Base-by-base conservation (phyloP, 352 stramenopile genomes). In the Blastocystis hominis region DNA sequence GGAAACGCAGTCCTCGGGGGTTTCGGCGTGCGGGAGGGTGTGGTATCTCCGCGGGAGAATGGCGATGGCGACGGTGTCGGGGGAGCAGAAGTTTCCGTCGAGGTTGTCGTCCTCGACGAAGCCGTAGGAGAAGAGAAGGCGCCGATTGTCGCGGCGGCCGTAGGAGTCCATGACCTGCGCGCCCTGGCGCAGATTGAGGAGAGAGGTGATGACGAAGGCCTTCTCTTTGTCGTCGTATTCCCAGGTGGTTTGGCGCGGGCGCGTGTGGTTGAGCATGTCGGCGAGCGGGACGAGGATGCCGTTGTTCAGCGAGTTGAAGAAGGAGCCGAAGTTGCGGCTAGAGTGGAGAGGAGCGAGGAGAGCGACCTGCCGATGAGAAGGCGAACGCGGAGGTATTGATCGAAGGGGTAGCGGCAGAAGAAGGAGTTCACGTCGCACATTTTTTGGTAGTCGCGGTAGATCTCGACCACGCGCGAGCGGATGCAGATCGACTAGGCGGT, bases 181-280 rank as follows among this genome's bases (percentile, higher is more conserved):
- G 6, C 79, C 79, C 34, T 70, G 56, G 30, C 56, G 34, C 6
- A 88, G 36, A 13, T 42, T 46, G 17, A 20, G 91, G 7, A 96
- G 91, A 42, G 93, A 94, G 75, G 93, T 96, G 89, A 96, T 95
- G 40, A 93, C 95, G 89, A 96, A 96, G 6, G 91, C 92, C 50
- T 93, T 91, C 34, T 94, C 91, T 54, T 91, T 91, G 81, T 94
- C 91, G 88, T 95, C 92, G 80, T 94, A 96, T 24, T 92, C 95
- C 93, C 93, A 96, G 89, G 92, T 91, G 7, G 88, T 89, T 53
- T 89, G 69, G 30, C 88, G 72, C 53, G 86, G 86, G 40, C 86
- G 47, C 30, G 53, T n/a, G 54, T 89, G 86, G 47, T 89, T 89
- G 36, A 89, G 53, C 78, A 89, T 89, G 38, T 89, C 86, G 24